Evolutionary conservation across 2,329 filamentous ascomycete genomes (phyloP), one percentile per base, ranked within the genome.

Genomic region (Colletotrichum orchidophilum): DNA sequence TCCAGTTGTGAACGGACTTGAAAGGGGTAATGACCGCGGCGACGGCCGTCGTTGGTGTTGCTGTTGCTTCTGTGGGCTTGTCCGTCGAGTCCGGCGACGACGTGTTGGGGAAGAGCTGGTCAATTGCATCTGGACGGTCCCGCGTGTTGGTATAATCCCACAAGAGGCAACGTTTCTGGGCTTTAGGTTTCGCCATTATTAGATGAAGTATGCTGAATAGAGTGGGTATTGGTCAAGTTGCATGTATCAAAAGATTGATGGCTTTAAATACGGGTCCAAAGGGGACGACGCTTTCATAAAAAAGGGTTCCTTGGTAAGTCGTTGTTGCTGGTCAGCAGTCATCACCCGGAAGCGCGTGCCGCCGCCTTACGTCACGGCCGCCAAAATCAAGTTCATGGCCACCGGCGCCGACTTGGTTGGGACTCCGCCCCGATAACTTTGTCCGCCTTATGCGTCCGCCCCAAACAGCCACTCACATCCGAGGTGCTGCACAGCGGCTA

Each of bases 61-160:
- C 8, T 21, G 12, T 18, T 46, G 39, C 18, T 46, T 18, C 39
- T 9, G 8, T n/a, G 39, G 39, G 6, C 39, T 46, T 21, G 3
- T 8, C 5, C 18, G 39, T 7, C 4, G 39, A 9, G 18, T n/a
- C 39, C 21, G 39, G 5, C 15, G 21, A 3, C 5, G 29, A 31
- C 12, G 62, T n/a, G n/a, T 62, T 39, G 21, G 73, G 71, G 50
- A 77, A 81, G 42, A 84, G 76, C 50, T 80, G 76, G 66, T 82
- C 77, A 31, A 84, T 81, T 33, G 78, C 73, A 15, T 75, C 69
- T 9, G 81, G 80, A 11, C 77, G 59, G 27, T 80, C 80, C 42
- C 75, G 72, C 1, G 81, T 80, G 74, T 82, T 82, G 53, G 82
- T 83, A 79, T 79, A 84, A 74, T 84, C 83, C 83, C 83, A 84